These are phyloP conservation scores for Pythium pyrilobum DNA, from an alignment of 352 stramenopile species.

Conservation along the genomic window DNA sequence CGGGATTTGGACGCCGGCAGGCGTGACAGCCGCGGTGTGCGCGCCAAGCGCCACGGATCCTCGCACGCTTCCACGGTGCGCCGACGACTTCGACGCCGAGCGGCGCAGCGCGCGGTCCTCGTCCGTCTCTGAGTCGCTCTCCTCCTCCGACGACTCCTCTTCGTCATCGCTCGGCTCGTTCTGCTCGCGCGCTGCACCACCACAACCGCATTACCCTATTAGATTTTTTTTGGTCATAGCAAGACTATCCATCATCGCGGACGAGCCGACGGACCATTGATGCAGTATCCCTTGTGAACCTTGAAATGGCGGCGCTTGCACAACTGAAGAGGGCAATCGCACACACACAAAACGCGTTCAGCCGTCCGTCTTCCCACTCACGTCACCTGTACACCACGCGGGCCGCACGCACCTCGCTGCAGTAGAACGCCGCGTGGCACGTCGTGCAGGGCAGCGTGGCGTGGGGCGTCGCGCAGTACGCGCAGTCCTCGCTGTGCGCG, in stretches of 20 bases:
- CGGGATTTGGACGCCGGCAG: slow-evolving; percentile 31
- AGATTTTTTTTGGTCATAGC: not conserved
- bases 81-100: slow-evolving; percentile 1
- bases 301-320: slow-evolving; percentile 71
- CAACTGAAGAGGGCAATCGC: slow-evolving; percentile 21
- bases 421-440: slow-evolving; percentile 64
- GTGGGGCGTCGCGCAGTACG: slow-evolving; percentile 61
- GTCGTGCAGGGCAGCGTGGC: slow-evolving; percentile 57
- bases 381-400: too few relatives aligned
- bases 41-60: slow-evolving; percentile 15
- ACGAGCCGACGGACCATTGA: slow-evolving; percentile 29
- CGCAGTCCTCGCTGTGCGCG: slow-evolving; percentile 47
- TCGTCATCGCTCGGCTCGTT: slow-evolving; percentile 55
- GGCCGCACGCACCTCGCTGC: slow-evolving; percentile 47
- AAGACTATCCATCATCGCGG: not conserved
- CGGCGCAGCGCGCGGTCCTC: slow-evolving; percentile 27
- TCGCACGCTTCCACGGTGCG: slow-evolving; percentile 6
- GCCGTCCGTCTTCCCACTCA: not conserved
- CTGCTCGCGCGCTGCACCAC: slow-evolving; percentile 41
- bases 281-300: slow-evolving; percentile 66
- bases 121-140: slow-evolving; percentile 72
- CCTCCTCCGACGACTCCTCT: slow-evolving; percentile 49
- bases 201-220: not conserved
- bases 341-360: not conserved
- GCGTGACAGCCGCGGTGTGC: not conserved